Conservation (phyloP, 2,329 filamentous ascomycete genomes). For the Beauveria bassiana region DNA sequence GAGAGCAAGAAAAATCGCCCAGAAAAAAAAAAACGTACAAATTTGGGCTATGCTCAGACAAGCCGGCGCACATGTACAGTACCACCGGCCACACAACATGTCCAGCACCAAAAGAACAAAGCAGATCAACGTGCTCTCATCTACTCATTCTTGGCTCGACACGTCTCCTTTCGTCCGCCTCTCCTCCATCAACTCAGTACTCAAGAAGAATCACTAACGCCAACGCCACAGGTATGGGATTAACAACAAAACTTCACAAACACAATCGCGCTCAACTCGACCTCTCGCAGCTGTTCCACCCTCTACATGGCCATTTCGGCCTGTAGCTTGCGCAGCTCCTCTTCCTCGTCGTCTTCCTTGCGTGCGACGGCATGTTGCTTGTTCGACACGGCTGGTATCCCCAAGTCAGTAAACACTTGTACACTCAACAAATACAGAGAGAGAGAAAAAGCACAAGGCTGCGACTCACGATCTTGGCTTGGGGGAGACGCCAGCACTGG, state of each 20-base stretch:
- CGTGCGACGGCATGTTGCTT: conserved; percentile 31
- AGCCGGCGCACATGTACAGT: background rate
- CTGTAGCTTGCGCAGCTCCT: conserved; percentile 84
- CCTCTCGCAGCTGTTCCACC: background rate
- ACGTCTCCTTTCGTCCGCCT: background rate
- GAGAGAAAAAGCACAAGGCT: conserved; percentile 16
- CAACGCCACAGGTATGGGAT: background rate
- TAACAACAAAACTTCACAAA: conserved; percentile 4
- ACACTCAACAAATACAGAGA: background rate
- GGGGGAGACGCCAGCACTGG: conserved; percentile 75
- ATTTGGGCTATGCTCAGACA: background rate
- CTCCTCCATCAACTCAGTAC: background rate
- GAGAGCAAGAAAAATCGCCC: background rate
- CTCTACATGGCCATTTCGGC: conserved; percentile 95
- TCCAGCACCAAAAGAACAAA: background rate
- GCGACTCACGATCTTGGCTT: conserved; percentile 64
- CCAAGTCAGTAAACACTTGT: background rate
- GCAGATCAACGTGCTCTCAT: background rate
- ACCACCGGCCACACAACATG: background rate
- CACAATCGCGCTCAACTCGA: too few species aligned
- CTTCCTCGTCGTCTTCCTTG: conserved; percentile 86
- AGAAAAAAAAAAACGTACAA: background rate
- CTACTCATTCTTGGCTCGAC: background rate
- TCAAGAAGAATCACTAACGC: conserved; percentile 15
- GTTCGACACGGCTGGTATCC: conserved; percentile 16